Percentiles rank a stretch among this genome's conserved stretches.
phyloP scores from a whole-genome alignment of 1,284 basidiomycete species.

The Phenoliferia sp. region DNA sequence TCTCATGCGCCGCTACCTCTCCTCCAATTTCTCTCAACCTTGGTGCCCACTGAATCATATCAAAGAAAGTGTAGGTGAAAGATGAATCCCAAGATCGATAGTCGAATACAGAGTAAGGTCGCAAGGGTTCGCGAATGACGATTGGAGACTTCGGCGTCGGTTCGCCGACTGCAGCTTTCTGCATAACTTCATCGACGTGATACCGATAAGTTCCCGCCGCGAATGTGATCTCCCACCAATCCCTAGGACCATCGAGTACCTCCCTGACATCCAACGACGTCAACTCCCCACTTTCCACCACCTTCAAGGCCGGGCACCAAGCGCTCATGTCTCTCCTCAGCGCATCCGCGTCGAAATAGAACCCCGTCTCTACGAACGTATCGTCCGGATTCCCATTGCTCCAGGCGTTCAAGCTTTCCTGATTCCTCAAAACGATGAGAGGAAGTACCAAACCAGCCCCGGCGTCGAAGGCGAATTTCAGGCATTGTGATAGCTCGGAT shows the following conservation, averaged over 20 bases:
- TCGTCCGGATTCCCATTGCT: neutral
- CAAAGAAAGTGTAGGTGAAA: neutral
- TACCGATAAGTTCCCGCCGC: neutral
- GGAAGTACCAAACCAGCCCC: neutral
- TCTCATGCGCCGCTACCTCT: neutral
- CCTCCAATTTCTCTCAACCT: neutral
- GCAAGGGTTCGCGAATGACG: neutral
- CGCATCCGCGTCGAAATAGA: neutral
- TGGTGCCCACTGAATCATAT: neutral
- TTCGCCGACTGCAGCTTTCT: neutral
- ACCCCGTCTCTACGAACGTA: neutral
- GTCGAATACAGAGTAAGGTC: neutral
- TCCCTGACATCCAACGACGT: neutral
- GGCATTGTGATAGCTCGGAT: neutral
- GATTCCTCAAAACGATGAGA: neutral
- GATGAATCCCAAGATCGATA: neutral
- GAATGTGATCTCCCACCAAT: neutral
- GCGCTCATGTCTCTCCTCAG: neutral
- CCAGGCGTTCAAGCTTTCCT: neutral
- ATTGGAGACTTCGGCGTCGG: neutral
- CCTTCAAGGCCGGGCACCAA: neutral
- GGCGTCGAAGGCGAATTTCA: neutral
- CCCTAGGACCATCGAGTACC: neutral
- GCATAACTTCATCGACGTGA: neutral
- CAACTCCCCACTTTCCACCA: neutral